A percentile compares a stretch with the other conserved stretches of the same genome.
These are phyloP conservation scores for Pythium scleroteichum DNA, from an alignment of 352 stramenopile species.

Conservation along the genomic window DNA sequence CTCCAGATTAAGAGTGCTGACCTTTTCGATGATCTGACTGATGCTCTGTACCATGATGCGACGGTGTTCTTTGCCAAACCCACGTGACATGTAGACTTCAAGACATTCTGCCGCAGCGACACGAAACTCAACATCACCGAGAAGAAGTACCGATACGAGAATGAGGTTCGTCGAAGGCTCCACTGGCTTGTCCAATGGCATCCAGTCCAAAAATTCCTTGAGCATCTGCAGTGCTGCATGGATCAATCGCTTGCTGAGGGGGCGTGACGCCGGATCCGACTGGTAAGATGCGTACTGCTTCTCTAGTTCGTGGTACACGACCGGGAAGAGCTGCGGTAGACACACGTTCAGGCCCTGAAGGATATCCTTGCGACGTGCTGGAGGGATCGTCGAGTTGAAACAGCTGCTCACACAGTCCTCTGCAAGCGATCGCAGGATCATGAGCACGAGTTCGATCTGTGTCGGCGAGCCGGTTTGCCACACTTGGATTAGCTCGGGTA, in stretches of 20 bases:
- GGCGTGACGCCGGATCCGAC: conserved; percentile 25
- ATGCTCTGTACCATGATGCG: conserved; percentile 64
- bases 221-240: conserved; percentile 68
- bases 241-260: conserved; percentile 53
- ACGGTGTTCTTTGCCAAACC: conserved; percentile 71
- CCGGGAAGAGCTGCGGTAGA: conserved; percentile 61
- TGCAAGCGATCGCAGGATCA: conserved; percentile 69
- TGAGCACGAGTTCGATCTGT: conserved; percentile 71
- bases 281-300: conserved; percentile 66
- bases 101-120: conserved; percentile 65
- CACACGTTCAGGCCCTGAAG: conserved; percentile 77
- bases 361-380: conserved; percentile 74
- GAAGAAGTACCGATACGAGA: conserved; percentile 53
- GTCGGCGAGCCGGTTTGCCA: conserved; percentile 43
- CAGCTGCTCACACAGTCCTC: conserved; percentile 80
- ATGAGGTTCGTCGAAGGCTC: conserved; percentile 62
- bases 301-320: conserved; percentile 76
- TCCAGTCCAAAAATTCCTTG: conserved; percentile 84
- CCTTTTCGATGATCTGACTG: conserved; percentile 57
- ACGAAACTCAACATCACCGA: conserved; percentile 57
- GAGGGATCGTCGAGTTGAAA: conserved; percentile 80
- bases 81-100: conserved; percentile 65
- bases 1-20: conserved; percentile 44
- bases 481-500: conserved; percentile 63
- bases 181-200: conserved; percentile 65